These are phyloP conservation scores for Sarocladium strictum DNA, from an alignment of 2,329 filamentous ascomycete species.

Conservation along the genomic window DNA sequence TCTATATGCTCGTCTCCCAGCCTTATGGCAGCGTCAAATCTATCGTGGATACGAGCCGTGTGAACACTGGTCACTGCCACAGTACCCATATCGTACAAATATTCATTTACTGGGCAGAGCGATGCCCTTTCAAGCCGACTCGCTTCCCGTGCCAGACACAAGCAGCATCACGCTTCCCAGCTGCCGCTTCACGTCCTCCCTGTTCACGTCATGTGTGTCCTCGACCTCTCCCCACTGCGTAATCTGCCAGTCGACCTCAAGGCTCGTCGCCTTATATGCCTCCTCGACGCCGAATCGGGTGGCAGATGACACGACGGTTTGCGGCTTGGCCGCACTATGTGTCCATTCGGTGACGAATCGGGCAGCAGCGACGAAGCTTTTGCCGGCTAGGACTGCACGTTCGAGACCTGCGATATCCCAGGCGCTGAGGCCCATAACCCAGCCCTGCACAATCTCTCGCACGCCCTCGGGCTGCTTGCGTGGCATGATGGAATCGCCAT, in stretches of 20 bases:
- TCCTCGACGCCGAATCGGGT: constrained; percentile 70
- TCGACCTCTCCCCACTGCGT: constrained; percentile 93
- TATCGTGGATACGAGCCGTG: background rate
- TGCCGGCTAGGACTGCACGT: constrained; percentile 74
- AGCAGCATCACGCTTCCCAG: constrained; percentile 81
- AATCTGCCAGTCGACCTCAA: constrained; percentile 90
- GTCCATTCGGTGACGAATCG: constrained; percentile 85
- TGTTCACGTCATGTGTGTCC: constrained; percentile 94
- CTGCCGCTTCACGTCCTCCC: constrained; percentile 82
- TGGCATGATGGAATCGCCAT: constrained; percentile 70
- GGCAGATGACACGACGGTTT: constrained; percentile 32
- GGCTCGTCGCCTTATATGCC: constrained; percentile 67
- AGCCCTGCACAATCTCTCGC: constrained; percentile 69
- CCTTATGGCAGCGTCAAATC: background rate
- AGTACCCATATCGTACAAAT: background rate
- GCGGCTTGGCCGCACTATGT: constrained; percentile 52
- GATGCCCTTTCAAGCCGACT: constrained; percentile 12
- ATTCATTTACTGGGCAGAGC: background rate
- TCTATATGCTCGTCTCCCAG: too few species aligned
- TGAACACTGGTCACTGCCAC: too few species aligned
- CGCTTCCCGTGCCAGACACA: constrained; percentile 53
- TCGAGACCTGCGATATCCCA: constrained; percentile 88
- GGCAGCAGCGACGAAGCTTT: constrained; percentile 74
- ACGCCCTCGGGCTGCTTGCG: constrained; percentile 67
- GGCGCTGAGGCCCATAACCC: constrained; percentile 64